A percentile compares a stretch with the other conserved stretches of the same genome.
phyloP scores from a whole-genome alignment of 768 basidiomycete species.

The Chiua virens region DNA sequence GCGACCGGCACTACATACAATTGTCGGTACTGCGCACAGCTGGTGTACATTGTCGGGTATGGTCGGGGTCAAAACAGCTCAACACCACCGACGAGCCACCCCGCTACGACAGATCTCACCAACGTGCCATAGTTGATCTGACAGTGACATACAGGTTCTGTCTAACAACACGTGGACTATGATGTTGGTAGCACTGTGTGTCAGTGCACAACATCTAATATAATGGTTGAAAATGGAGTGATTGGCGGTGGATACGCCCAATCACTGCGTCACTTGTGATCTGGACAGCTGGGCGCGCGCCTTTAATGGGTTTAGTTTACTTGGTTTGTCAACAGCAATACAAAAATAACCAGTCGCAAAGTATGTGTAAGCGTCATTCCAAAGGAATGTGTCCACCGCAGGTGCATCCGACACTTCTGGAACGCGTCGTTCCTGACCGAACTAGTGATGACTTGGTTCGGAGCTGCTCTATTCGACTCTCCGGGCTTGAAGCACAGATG shows the following conservation, averaged over 20 bases:
- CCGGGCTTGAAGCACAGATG: slow-evolving; percentile 19
- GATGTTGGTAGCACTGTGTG: slow-evolving; percentile 2
- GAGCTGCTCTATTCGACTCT: slow-evolving; percentile 13
- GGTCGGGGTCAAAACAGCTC: background rate
- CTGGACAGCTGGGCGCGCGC: slow-evolving; percentile 6
- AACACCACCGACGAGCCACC: background rate
- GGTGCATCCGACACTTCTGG: background rate
- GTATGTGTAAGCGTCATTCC: slow-evolving; percentile 4
- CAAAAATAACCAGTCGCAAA: slow-evolving; percentile 13
- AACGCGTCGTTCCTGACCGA: slow-evolving; percentile 25
- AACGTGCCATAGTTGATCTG: no score
- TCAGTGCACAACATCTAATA: slow-evolving; percentile 10
- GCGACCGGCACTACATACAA: slow-evolving; percentile 15
- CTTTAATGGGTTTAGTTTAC: no score
- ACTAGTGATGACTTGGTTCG: slow-evolving; percentile 14
- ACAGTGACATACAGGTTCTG: background rate
- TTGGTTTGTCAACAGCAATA: slow-evolving; percentile 3
- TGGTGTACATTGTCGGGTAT: background rate
- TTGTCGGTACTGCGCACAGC: slow-evolving; percentile 22
- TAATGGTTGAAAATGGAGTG: slow-evolving; percentile 3
- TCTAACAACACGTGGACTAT: slow-evolving; percentile 17
- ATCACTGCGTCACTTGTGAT: slow-evolving; percentile 3
- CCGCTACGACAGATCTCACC: slow-evolving; percentile 13
- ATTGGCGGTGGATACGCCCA: slow-evolving; percentile 21
- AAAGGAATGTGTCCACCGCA: slow-evolving; percentile 14